Conservation (phyloP, 805 yeast species). For the Starmerella riodocensis region DNA sequence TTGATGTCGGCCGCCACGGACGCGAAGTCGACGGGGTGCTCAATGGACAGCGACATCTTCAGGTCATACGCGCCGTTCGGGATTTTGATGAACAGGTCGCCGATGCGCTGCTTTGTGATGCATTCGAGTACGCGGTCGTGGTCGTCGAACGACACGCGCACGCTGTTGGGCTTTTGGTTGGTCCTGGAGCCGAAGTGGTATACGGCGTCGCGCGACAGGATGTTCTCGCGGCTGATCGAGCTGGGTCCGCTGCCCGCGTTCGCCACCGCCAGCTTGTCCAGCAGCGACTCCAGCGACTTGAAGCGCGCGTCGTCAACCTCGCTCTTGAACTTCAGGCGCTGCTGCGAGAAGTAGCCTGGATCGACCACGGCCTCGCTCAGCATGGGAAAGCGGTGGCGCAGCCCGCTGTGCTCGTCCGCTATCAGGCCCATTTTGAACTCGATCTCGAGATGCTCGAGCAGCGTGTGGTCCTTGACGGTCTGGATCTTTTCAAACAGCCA, state of each 20-base stretch:
- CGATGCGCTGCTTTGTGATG: conserved; percentile 60
- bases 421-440: conserved; percentile 29
- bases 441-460: conserved; percentile 33
- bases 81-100: conserved; percentile 55
- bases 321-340: conserved; percentile 23
- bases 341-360: conserved; percentile 20
- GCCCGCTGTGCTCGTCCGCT: conserved; percentile 21
- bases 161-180: conserved; percentile 1
- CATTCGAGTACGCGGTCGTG: conserved; percentile 36
- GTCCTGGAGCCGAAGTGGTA: conserved; percentile 9
- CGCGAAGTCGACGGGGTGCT: conserved; percentile 48
- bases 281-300: conserved; percentile 19
- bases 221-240: conserved; percentile 8
- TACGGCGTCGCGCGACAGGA: conserved; percentile 15
- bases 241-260: conserved; percentile 9
- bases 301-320: conserved; percentile 21
- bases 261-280: conserved; percentile 12
- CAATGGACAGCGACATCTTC: conserved; percentile 61
- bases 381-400: conserved; percentile 24
- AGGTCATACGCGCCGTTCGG: conserved; percentile 71
- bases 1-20: conserved; percentile 27
- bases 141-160: conserved; percentile 25
- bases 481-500: conserved; percentile 78
- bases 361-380: conserved; percentile 26
- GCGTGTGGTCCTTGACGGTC: conserved; percentile 19